A percentile compares a stretch with the other conserved stretches of the same genome.
phyloP scores from a whole-genome alignment of 169 alveolate species.

The Cryptosporidium bovis region DNA sequence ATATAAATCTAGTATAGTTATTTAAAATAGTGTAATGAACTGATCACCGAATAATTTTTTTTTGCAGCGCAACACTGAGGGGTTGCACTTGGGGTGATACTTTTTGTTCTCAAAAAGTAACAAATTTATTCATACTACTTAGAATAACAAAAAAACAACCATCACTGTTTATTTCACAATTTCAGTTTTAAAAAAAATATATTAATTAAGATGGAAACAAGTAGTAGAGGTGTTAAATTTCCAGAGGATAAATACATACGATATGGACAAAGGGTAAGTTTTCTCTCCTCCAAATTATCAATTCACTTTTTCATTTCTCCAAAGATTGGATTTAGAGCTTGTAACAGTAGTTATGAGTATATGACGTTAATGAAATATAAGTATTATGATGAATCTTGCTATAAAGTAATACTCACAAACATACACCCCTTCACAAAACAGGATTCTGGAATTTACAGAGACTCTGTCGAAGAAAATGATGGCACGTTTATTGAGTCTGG shows the following conservation, averaged over 20 bases:
- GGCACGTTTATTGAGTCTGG: conserved; percentile 1
- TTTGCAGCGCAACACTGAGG: too few species aligned
- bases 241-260: conserved; percentile 20
- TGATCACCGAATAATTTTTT: too few species aligned
- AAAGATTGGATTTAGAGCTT: conserved; percentile 42
- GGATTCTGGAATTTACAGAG: not conserved
- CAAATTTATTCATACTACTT: too few species aligned
- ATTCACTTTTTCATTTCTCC: not conserved
- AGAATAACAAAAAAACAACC: too few species aligned
- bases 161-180: too few species aligned
- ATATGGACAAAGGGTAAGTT: conserved; percentile 55
- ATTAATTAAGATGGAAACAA: not conserved
- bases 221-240: not conserved
- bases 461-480: not conserved
- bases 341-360: conserved; percentile 56
- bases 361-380: conserved; percentile 14
- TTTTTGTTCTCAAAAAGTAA: too few species aligned
- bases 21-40: too few species aligned
- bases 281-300: not conserved
- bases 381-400: not conserved
- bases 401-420: conserved; percentile 21
- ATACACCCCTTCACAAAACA: not conserved
- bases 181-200: too few species aligned
- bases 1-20: conserved; percentile 1
- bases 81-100: too few species aligned